phyloP scores from a whole-genome alignment of 2,329 filamentous ascomycete genomes.

The Xylaria hypoxylon region DNA sequence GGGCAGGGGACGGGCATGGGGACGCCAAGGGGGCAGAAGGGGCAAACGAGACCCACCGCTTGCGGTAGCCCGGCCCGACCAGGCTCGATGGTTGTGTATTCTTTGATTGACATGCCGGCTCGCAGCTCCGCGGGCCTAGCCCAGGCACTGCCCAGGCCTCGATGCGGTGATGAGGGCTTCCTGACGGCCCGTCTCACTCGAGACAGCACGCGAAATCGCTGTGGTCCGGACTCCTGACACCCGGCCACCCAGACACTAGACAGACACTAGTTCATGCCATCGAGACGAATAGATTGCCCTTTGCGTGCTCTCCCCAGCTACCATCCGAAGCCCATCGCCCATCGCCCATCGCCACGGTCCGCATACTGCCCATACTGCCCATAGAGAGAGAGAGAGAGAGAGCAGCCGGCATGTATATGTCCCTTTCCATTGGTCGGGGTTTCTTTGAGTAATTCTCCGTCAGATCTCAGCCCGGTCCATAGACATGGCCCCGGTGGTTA shows the following conservation, averaged over 20 bases:
- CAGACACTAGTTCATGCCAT: constrained; percentile 14
- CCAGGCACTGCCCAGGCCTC: constrained; percentile 34
- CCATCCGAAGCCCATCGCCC: constrained; percentile 23
- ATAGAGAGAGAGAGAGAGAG: too few relatives aligned
- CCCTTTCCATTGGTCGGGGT: constrained; percentile 45
- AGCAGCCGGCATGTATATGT: constrained; percentile 37
- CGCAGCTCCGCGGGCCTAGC: constrained; percentile 46
- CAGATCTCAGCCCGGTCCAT: constrained; percentile 43
- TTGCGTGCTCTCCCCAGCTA: constrained; percentile 29
- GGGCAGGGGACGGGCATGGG: constrained; percentile 8
- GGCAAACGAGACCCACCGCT: constrained; percentile 37
- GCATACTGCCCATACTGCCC: too few relatives aligned
- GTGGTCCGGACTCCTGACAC: constrained; percentile 15
- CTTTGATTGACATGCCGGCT: constrained; percentile 50
- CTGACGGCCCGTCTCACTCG: constrained; percentile 45
- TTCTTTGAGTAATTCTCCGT: constrained; percentile 45
- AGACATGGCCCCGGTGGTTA: constrained; percentile 34
- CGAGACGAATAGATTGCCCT: constrained; percentile 40
- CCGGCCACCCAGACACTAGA: constrained; percentile 25
- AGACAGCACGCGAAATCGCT: constrained; percentile 30
- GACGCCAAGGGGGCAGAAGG: not conserved
- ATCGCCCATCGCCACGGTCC: too few relatives aligned
- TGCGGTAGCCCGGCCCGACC: constrained; percentile 51
- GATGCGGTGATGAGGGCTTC: constrained; percentile 14
- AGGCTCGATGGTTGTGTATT: constrained; percentile 42